Evolutionary conservation across 306 rosid genomes (phyloP), one percentile per base, ranked within the genome.

Genomic region (Lithocarpus polystachyus): DNA sequence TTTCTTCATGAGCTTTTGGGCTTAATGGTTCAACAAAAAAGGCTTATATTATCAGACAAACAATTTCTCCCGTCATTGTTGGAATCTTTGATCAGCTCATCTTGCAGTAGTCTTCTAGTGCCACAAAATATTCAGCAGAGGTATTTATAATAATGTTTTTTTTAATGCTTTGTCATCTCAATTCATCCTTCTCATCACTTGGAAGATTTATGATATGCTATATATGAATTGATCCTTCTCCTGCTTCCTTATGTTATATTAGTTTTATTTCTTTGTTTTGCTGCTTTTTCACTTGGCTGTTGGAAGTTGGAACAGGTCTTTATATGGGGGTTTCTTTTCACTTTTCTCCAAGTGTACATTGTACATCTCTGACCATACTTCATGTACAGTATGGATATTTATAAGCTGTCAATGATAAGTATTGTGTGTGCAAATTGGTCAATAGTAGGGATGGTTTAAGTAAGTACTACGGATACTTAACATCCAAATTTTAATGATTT

Each of bases 21-120:
- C 40, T 69, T 86, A 87, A 75, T 94, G 81, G 86, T 79, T 84
- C 89, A 94, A 84, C 94, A 87, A 60, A 92, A 90, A 83, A 86
- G 95, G 72, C 89, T 92, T 26, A 86, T 95, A 72, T 82, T 95
- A 56, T 92, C 99, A 0, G 92, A 92, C 71, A 81, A 84, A 80
- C 89, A 90, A 43, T 90, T 91, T 75, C 97, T 95, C 72, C 85
- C 96, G 20, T 86, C 97, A 4, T 74, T 95, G 83, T 82, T 95
- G 77, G 85, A 86, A 62, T 89, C 95, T 75, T 77, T 90, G 79
- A 82, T 92, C 77, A 77, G 92, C 74, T 88, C 92, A 73, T 85
- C 95, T 68, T 83, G 68, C 76, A 72, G 77, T 68, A 86, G 80
- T 84, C 84, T 92, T 74, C 59, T 87, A 79, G 90, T 82, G 51